Evolutionary conservation across 495 filamentous ascomycete genomes (phyloP), one percentile per base, ranked within the genome.

Genomic region (Aspergillus bertholletiae): DNA sequence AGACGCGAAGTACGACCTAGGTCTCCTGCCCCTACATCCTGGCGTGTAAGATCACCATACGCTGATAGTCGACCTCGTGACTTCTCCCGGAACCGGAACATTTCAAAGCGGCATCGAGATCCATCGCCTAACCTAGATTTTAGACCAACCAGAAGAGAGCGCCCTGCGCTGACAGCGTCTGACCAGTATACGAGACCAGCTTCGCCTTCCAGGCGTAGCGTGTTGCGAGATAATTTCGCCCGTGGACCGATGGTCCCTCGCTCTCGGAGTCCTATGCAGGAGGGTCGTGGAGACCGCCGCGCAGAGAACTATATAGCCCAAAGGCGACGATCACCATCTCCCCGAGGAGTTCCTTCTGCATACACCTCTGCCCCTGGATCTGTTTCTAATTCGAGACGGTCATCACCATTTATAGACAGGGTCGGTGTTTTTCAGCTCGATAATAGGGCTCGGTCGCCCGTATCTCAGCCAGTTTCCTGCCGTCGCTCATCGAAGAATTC

Each of bases 1-100:
- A 62, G 77, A 62, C 68, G 78, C 62, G 74, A 80, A 54, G 71
- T 67, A 34, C 71, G 75, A 41, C 60, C 63, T 12, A 67, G 71
- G 55, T 79, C 77, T 12, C 78, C 78, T 37, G 59, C 54, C 18
- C 64, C 65, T 43, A 51, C 60, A 7, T 66, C 62, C 3, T 73
- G 79, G 68, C 71, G 73, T 15, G 69, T 77, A 40, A 71, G 74
- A 56, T 80, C 79, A 17, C 79, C 76, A 1, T 67, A 70, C 46
- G 61, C 55, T 30, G 70, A 71, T 18, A 57, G 63, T 15, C 70
- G 70, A 30, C 59, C 64, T 23, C 71, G 68, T 23, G 65, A 73
- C 49, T 55, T 55, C 45, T 68, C 67, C 12, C 58, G 72, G 48
- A 60, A 67, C 26, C 71, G 71, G 13, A 60, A 53, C 34, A 68